Evolutionary conservation across 768 basidiomycete genomes (phyloP), one percentile per base, ranked within the genome.

Genomic region (Tricholoma saponaceum): DNA sequence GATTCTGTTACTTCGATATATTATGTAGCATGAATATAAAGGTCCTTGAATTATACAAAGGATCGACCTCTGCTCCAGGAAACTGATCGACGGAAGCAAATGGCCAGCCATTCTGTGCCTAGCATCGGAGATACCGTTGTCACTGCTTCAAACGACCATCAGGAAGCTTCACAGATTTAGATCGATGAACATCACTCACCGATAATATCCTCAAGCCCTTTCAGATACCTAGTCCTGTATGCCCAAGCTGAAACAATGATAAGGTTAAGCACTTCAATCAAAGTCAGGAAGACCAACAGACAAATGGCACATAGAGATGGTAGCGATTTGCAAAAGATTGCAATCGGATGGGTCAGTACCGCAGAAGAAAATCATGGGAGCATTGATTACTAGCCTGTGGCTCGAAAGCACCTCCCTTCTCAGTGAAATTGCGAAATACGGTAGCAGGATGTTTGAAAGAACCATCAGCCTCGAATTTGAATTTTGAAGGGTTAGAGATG

Each of bases 101-200:
- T 0, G 92, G 85, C 95, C 95, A 97, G n/a, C 95, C 95, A 2
- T n/a, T 84, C 66, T 12, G 75, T 69, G 52, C 87, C 89, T 92
- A 98, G 89, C 63, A 76, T 85, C 0, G 96, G 93, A 52, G 92
- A 92, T 23, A 95, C 92, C 54, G 83, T 77, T 43, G 87, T 86
- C 55, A 95, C 80, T 59, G 84, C 92, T 94, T 47, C 5, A 39
- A 20, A 35, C 9, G 22, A 5, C 10, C 10, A 37, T 57, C 13
- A 57, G 49, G 16, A 16, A 25, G 16, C 37, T 35, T 39, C 47
- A 8, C 8, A 9, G 12, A 26, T 7, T n/a, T 9, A 5, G 30
- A 37, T 18, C 16, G 44, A 20, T 10, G 13, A 16, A 2, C 2
- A 20, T 32, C 13, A 76, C 88, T 66, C 61, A 92, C 94, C 75